Evolutionary conservation across 768 basidiomycete genomes (phyloP).

Genomic region (Boletus edulis): DNA sequence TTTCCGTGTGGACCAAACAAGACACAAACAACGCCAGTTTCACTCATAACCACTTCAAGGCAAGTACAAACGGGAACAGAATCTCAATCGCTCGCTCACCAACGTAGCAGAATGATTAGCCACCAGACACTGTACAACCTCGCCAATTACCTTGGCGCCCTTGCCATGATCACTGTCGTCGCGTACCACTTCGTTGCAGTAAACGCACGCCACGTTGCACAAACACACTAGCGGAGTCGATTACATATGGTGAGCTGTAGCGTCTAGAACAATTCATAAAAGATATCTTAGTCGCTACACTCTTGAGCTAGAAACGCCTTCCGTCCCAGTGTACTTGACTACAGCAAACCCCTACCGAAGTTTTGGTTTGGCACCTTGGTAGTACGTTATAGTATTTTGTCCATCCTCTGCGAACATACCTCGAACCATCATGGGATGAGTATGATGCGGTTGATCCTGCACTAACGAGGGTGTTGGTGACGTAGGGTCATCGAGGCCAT

Average conservation of each 20-base stretch:
- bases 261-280: not conserved
- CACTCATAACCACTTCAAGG: not conserved
- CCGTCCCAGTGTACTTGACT: not conserved
- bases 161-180: conserved; percentile 87
- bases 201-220: conserved; percentile 55
- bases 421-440: conserved; percentile 13
- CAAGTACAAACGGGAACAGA: conserved; percentile 8
- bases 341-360: not conserved
- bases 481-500: not conserved
- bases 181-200: conserved; percentile 90
- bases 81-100: not conserved
- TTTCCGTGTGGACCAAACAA: conserved; percentile 35
- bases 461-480: conserved; percentile 3
- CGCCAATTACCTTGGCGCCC: conserved; percentile 77
- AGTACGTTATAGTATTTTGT: conserved; percentile 5
- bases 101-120: conserved; percentile 58
- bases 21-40: conserved; percentile 25
- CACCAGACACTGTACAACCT: conserved; percentile 78
- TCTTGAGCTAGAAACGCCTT: not conserved
- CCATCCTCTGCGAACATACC: conserved; percentile 11
- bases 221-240: not conserved
- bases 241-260: conserved; percentile 6
- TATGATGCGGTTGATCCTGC: conserved; percentile 15
- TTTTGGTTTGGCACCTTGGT: conserved; percentile 19
- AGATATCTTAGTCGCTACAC: not conserved